These are phyloP conservation scores for Arthroderma uncinatum DNA, from an alignment of 2,329 filamentous ascomycete species.

Conservation along the genomic window DNA sequence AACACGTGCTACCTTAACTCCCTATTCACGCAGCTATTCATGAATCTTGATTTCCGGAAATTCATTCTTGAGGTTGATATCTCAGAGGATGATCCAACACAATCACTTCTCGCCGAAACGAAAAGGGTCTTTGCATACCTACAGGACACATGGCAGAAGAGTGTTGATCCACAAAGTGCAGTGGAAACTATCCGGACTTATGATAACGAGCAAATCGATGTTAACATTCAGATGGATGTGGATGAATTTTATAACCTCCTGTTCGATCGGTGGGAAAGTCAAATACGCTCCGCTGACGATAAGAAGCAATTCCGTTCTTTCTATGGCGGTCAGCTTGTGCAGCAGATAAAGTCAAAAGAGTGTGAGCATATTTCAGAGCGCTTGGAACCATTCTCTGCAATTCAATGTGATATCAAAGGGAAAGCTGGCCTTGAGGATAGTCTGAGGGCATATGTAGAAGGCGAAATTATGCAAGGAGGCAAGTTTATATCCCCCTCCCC, in stretches of 20 bases:
- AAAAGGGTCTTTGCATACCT: constrained; percentile 73
- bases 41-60: constrained; percentile 77
- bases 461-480: constrained; percentile 90
- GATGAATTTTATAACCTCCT: constrained; percentile 95
- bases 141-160: constrained; percentile 68
- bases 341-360: constrained; percentile 91
- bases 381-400: constrained; percentile 81
- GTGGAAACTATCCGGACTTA: constrained; percentile 70
- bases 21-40: constrained; percentile 84
- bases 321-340: constrained; percentile 82
- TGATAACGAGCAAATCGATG: constrained; percentile 71
- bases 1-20: constrained; percentile 98
- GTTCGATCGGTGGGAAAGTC: constrained; percentile 80
- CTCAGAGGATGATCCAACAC: constrained; percentile 44
- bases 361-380: constrained; percentile 88
- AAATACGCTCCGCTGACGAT: constrained; percentile 55
- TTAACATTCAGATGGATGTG: constrained; percentile 90
- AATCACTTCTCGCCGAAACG: constrained; percentile 63
- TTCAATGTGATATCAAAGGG: constrained; percentile 93
- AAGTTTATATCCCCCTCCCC: constrained; percentile 19
- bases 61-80: constrained; percentile 65
- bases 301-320: constrained; percentile 69
- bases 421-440: constrained; percentile 77
- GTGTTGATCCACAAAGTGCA: constrained; percentile 60
- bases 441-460: constrained; percentile 86